Evolutionary conservation across 495 filamentous ascomycete species (phyloP).

Genomic region (Penicillium waksmanii): DNA sequence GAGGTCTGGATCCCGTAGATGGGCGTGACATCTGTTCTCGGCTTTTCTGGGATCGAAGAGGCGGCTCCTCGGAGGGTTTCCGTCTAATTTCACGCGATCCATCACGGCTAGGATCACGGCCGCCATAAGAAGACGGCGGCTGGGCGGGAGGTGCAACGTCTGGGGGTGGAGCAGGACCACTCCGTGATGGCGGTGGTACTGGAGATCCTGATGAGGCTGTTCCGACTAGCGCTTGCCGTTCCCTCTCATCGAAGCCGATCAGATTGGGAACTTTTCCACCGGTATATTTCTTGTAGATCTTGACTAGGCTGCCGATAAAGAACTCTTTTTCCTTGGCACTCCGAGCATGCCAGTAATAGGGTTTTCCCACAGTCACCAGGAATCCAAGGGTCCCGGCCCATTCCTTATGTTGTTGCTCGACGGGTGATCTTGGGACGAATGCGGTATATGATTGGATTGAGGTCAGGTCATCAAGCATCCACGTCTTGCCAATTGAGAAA

Average conservation of each 20-base stretch:
- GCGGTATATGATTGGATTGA: constrained; percentile 77
- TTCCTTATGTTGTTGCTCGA: constrained; percentile 69
- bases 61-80: constrained; percentile 47
- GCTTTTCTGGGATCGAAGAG: constrained; percentile 47
- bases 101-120: constrained; percentile 43
- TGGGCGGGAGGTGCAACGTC: constrained; percentile 40
- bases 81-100: constrained; percentile 36
- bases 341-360: constrained; percentile 95
- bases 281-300: constrained; percentile 96
- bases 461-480: constrained; percentile 86
- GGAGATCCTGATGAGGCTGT: constrained; percentile 39
- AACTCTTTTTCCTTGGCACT: constrained; percentile 96
- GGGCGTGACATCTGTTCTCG: constrained; percentile 52
- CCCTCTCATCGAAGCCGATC: constrained; percentile 77
- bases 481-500: constrained; percentile 98
- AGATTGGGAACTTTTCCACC: constrained; percentile 80
- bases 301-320: constrained; percentile 91
- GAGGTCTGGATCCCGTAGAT: constrained; percentile 36
- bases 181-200: constrained; percentile 38
- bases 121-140: constrained; percentile 30
- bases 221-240: constrained; percentile 71
- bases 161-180: constrained; percentile 35
- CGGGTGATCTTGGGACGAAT: constrained; percentile 49
- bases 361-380: constrained; percentile 85
- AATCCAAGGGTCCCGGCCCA: constrained; percentile 85